Base-by-base conservation (phyloP, 176 grass and related monocot genomes). In the Triticum monococcum region DNA sequence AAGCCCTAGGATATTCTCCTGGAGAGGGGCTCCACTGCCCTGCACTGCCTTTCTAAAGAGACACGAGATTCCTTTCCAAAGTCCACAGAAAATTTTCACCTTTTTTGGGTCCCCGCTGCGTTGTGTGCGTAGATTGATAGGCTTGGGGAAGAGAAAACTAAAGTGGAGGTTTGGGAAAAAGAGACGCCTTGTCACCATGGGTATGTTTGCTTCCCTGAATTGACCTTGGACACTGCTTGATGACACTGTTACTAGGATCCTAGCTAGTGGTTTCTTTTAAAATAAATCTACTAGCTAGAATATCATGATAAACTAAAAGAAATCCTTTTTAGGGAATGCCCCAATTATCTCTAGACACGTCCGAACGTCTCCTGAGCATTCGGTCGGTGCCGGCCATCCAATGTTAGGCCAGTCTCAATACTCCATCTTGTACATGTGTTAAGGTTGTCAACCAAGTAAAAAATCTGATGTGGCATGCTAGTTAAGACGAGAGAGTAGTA, bases 181-280 rank as follows among this genome's bases (percentile, higher is more conserved):
- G 93, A 95, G 93, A 87, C 73, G 43, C 65, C 78, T 98, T 93
- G 95, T 93, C 95, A 92, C 83, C 89, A 93, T 87, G 89, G 86
- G 91, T 83, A 93, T 98, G 95, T 95, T 93, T 95, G 93, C 89
- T 95, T 90, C 82, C 67, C 80, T 89, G 65, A 83, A 91, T 95
- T 92, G 87, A 95, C 92, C 73, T 93, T 89, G 84, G 64, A 22
- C 77, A 65, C 30, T 86, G 46, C 18, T 26, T 45, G 6, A 66
- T 61, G 36, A 6, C 68, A 56, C 76, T 17, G 12, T 57, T 31
- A 56, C 8, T 60, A 68, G 86, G 59, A 61, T 54, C 28, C 40
- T 64, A 64, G 38, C 31, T 78, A 52, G 30, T 37, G 40, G 40
- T 43, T 36, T 48, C 35, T 40, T 13, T 7, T 18, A 0, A 3